Base-by-base conservation (phyloP, 139 green algal species). In the Volvox reticuliferus region DNA sequence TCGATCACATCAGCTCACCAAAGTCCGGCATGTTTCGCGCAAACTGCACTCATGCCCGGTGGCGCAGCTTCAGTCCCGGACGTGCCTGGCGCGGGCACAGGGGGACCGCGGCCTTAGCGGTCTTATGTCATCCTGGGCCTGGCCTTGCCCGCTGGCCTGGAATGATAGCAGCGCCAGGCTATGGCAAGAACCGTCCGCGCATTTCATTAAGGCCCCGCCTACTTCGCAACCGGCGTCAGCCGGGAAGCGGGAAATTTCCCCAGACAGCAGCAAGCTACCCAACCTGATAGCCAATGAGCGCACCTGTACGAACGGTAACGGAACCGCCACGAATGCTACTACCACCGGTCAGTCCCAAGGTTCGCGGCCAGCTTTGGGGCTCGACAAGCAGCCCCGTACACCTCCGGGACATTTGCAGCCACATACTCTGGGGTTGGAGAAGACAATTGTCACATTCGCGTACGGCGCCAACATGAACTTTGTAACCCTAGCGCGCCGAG, bases 401-500 rank as follows among this genome's bases (percentile, higher is more conserved):
- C 44, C 44, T 55, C 44, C 44, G 44, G 44, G 44, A 55, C 44
- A 55, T 55, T 55, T 55, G 44, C 44, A 55, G 44, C 44, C 44
- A 5, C 44, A 55, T 5, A 55, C 44, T 55, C 5, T 9, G 5
- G 44, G 44, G 44, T 55, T 55, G 9, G 44, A 55, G 44, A 55
- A 55, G 44, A 55, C 44, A 55, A 14, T 55, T 55, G 82, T 88
- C 14, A 26, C 71, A 21, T 91, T 87, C 21, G 30, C 55, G 16
- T 95, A 93, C 71, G 93, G 93, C 0, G 91, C 89, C 30, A 94
- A 94, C 63, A 83, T 95, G 65, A 71, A 44, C 21, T 92, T 85
- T 19, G 18, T 82, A 12, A 95, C 89, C 2, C 82, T 95, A 5
- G 32, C n/a, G 2, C 73, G 87, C 6, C 91, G 93, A n/a, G 91